Evolutionary conservation across 176 grass and related monocot genomes (phyloP), one percentile per base, ranked within the genome.

Genomic region (Avena insularis): DNA sequence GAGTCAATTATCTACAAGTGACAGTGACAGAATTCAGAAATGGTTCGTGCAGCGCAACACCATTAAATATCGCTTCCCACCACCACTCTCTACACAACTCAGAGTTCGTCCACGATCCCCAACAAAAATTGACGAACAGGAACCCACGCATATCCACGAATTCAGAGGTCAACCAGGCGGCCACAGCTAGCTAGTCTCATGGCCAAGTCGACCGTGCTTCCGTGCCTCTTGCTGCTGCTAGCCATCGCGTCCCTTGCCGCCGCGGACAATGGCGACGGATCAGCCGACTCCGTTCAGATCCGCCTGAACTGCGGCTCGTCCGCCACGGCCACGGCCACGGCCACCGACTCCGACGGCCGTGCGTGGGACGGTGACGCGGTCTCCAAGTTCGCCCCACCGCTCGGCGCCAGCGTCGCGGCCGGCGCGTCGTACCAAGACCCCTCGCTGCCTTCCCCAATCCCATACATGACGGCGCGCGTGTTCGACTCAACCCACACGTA

Each of bases 401-500:
- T 31, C 43, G 36, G 23, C 73, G 73, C 82, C 38, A 64, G 68
- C n/a, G 31, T 73, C 4, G 84, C 53, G 40, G 40, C 40, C 40
- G 40, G 40, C 0, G 55, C 87, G 0, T 3, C 78, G 20, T 69
- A 49, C 61, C 46, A 36, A 53, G 85, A 90, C 71, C 60, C 92
- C 0, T 88, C 87, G 1, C 88, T 97, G 55, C 92, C 87, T 3
- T 61, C 67, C 9, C 2, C 60, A 5, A 27, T 91, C 46, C 91
- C 91, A 0, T 95, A 61, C 84, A 57, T 29, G 75, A 89, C 76
- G 1, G 93, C 91, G 48, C 74, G 93, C 12, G 45, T 87, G 46
- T 79, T 97, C 93, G n/a, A 43, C 25, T 88, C 92, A 25, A 25
- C 14, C 19, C 92, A 91, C 82, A 91, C 92, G 38, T 97, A 94